Conservation (phyloP, 2,329 filamentous ascomycete genomes). For the Colletotrichum acutatum region DNA sequence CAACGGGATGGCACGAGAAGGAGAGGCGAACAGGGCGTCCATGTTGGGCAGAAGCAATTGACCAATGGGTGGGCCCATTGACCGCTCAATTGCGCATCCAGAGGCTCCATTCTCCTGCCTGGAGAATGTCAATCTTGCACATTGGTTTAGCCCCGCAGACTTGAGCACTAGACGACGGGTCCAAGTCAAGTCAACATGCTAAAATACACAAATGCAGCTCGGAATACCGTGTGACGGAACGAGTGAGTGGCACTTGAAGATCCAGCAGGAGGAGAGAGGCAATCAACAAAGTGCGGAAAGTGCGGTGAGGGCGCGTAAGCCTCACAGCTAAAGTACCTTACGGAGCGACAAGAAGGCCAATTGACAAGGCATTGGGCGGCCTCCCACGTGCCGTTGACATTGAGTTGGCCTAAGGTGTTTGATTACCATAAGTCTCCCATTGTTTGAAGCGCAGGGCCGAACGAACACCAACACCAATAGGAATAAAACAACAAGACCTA, state of each 20-base stretch:
- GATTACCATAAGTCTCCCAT: too few relatives aligned
- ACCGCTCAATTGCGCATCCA: slow-evolving; percentile 14
- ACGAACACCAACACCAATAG: neutral
- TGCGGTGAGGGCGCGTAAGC: neutral
- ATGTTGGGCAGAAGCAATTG: slow-evolving; percentile 15
- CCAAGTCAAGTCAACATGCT: neutral
- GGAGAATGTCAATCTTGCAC: neutral
- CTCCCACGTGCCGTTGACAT: neutral
- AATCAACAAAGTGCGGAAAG: neutral
- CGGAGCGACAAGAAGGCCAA: neutral
- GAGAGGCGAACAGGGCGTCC: neutral
- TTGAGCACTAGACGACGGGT: neutral
- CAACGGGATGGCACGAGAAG: slow-evolving; percentile 4
- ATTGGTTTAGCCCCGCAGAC: neutral
- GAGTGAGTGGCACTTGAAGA: neutral
- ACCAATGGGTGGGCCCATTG: slow-evolving; percentile 21
- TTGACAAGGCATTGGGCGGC: neutral
- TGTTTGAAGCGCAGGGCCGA: neutral
- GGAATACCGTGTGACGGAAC: neutral
- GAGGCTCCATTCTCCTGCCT: neutral
- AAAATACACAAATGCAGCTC: neutral
- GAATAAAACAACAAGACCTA: neutral
- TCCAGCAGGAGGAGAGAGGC: neutral
- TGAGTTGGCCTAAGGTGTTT: neutral
- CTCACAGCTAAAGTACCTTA: neutral